Evolutionary conservation across 352 stramenopile species (phyloP), one percentile per base, ranked within the genome.

Genomic region (Pythium brassicae): DNA sequence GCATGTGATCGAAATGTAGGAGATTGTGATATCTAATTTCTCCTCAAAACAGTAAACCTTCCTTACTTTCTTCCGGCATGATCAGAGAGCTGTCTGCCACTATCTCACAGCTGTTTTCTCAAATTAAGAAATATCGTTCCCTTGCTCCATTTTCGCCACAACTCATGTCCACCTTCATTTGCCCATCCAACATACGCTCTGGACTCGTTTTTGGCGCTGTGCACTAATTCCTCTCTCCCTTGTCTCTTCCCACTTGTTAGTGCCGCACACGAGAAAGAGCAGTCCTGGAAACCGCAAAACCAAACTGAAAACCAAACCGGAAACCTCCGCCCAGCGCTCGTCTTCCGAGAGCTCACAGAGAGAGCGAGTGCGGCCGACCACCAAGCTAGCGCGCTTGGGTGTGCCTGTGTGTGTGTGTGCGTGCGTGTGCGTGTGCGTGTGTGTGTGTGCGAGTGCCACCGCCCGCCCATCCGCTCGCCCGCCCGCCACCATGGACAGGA

Each of bases 401-500:
- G 32, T 8, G 10, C 32, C 10, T 26, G 47, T 55, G 35, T 29
- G 50, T 15, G 27, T 17, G 32, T 57, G 39, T n/a, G 32, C 14
- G 32, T 37, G 32, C 32, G 9, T 11, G 32, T 37, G 14, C 32
- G 9, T 11, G 32, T 8, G 10, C 32, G 19, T 26, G 47, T 55
- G 35, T 29, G 50, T 15, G 27, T 17, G 32, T 57, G 39, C 26
- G 39, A 50, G 35, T 48, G 40, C 17, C 39, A 23, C 51, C 45
- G 51, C 15, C 39, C 44, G 37, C 35, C 34, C 34, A 5, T 17
- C 37, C 20, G 4, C 37, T 20, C 14, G 14, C 20, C 14, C 37
- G 19, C 2, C 40, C 25, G 15, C 15, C 15, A 23, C 39, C 40
- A 65, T 65, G 59, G 59, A 65, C 26, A 11, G 23, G 26, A 37